Evolutionary conservation across 2,329 filamentous ascomycete species (phyloP), one percentile per base, ranked within the genome.

Genomic region (Claviceps sp.): DNA sequence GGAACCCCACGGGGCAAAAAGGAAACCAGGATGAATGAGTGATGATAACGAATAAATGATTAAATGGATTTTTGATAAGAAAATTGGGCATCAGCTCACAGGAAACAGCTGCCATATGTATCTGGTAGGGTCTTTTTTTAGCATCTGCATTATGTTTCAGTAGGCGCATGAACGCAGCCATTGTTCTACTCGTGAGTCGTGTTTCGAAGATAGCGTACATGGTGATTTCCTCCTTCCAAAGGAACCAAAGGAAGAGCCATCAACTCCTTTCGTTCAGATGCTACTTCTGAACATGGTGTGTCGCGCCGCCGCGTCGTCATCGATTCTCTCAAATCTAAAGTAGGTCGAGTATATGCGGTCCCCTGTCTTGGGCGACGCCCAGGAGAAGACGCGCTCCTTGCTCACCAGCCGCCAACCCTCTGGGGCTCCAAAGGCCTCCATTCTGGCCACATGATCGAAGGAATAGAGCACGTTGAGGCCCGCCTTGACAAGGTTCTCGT

Each of bases 301-400:
- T 17, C 45, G 45, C 17, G 45, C 13, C 8, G 30, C 38, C 17
- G 30, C 13, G 22, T 17, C 47, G 14, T 40, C 34, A 10, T 51
- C 13, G 24, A 38, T 22, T 17, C 50, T 45, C 24, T 52, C 44
- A 41, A n/a, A 52, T 10, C 50, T 16, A n/a, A 52, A 51, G 14
- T 39, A 39, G 2, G 6, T 34, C 4, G 50, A 26, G 24, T 44
- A 24, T 8, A 50, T 34, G 17, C n/a, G 8, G 38, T 44, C 41
- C 8, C 48, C 48, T 13, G 41, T 50, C 4, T n/a, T n/a, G 17
- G 30, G 17, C 17, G 40, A 44, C 13, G 6, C 14, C 48, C 48
- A 50, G 22, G 40, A 44, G 39, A 38, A 45, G 19, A 37, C 26
- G n/a, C 41, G 26, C 41, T 50, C 48, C 13, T 17, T 24, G 14